Percentiles rank a stretch among this genome's conserved stretches.
These are phyloP conservation scores for Antitrichia curtipendula DNA, from an alignment of 225 moss, liverwort and hornwort species.

Conservation along the genomic window DNA sequence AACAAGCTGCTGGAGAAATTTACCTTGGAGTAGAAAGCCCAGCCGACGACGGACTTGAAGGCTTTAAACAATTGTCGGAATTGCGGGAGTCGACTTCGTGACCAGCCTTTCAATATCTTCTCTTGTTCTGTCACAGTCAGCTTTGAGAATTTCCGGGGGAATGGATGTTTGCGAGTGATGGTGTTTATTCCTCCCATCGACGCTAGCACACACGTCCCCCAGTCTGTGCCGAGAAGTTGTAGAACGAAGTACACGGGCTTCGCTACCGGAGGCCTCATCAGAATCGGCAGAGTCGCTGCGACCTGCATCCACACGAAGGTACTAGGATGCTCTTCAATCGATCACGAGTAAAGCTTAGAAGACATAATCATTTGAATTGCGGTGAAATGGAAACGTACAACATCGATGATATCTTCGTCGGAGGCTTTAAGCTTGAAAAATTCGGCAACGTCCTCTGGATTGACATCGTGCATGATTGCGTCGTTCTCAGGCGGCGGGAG, in stretches of 20 bases:
- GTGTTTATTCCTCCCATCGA: constrained; percentile 10
- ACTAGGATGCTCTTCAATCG: background rate
- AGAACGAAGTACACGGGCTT: background rate
- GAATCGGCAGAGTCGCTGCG: background rate
- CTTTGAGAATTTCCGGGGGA: background rate
- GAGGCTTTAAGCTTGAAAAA: constrained; percentile 33
- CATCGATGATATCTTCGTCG: constrained; percentile 14
- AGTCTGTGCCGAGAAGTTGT: constrained; percentile 22
- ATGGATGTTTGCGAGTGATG: constrained; percentile 1
- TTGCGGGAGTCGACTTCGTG: background rate
- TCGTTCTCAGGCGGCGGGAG: constrained; percentile 13
- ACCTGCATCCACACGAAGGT: constrained; percentile 8
- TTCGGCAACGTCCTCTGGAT: constrained; percentile 1
- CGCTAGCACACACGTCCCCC: constrained; percentile 18
- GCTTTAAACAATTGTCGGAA: constrained; percentile 34
- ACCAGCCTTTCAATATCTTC: constrained; percentile 42
- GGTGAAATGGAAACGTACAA: background rate
- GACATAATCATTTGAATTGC: background rate
- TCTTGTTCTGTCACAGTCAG: constrained; percentile 26
- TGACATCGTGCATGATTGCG: background rate
- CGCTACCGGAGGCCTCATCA: constrained; percentile 8
- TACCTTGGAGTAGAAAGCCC: constrained; percentile 61
- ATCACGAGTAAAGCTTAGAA: background rate
- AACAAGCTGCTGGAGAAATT: background rate
- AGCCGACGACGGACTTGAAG: constrained; percentile 24